Percentiles rank a stretch among this genome's conserved stretches.
These are phyloP conservation scores for Phytophthora pinifolia DNA, from an alignment of 352 stramenopile species.

Conservation along the genomic window DNA sequence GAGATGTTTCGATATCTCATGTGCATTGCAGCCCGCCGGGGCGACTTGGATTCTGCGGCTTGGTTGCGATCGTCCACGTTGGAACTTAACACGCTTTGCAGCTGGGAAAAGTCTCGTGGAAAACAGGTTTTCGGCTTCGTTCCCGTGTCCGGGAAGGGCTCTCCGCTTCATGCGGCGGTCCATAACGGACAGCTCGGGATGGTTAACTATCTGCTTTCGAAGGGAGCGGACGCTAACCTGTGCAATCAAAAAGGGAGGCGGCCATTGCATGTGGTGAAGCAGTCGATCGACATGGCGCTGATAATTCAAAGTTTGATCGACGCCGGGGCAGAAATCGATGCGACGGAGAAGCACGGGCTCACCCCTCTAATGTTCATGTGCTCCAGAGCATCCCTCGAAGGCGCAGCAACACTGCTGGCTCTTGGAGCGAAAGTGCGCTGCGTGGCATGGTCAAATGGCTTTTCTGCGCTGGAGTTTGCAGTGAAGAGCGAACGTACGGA, in stretches of 20 bases:
- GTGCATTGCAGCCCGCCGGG: constrained; percentile 67
- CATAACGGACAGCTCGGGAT: constrained; percentile 57
- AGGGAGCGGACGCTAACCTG: constrained; percentile 54
- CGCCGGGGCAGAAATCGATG: constrained; percentile 58
- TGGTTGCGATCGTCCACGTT: constrained; percentile 56
- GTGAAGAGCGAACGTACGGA: constrained; percentile 40
- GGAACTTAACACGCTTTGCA: constrained; percentile 64
- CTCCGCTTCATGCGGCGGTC: constrained; percentile 64
- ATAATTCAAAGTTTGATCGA: constrained; percentile 69
- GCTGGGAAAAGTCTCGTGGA: constrained; percentile 72
- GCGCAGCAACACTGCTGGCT: constrained; percentile 62
- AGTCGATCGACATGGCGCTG: constrained; percentile 50
- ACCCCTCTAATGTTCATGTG: constrained; percentile 87
- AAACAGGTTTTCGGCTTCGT: constrained; percentile 74
- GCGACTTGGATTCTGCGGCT: constrained; percentile 66
- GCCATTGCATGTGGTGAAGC: constrained; percentile 66
- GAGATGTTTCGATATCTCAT: constrained; percentile 84
- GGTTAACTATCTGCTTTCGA: constrained; percentile 64
- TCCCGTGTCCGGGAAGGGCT: constrained; percentile 51
- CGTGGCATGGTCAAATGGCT: constrained; percentile 78
- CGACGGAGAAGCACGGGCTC: constrained; percentile 57
- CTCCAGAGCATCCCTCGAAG: constrained; percentile 57
- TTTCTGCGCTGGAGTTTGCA: constrained; percentile 65
- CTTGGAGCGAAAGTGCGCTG: constrained; percentile 65
- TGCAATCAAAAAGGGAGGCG: constrained; percentile 58